These are phyloP conservation scores for Neurospora sp. DNA, from an alignment of 495 filamentous ascomycete genomes.

Conservation along the genomic window DNA sequence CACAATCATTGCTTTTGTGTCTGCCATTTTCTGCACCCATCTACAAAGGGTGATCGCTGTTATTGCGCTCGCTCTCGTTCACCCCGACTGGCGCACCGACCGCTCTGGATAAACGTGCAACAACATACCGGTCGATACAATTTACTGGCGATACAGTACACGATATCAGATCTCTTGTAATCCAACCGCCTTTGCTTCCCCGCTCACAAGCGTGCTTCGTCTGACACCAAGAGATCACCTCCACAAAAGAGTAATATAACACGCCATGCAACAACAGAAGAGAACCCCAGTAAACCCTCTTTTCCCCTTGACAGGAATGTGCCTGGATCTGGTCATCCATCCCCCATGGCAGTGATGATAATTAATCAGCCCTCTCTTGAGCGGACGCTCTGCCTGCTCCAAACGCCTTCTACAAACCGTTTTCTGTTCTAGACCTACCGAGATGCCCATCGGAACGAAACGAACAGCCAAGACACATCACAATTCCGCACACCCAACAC, in stretches of 20 bases:
- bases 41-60: neutral
- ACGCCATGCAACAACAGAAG: neutral
- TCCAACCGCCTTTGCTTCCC: neutral
- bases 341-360: neutral
- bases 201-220: neutral
- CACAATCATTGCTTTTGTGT: neutral
- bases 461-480: neutral
- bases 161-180: neutral
- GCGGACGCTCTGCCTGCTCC: neutral
- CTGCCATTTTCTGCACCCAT: neutral
- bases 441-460: neutral
- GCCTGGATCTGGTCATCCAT: neutral
- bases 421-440: neutral
- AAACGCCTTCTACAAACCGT: neutral
- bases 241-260: neutral
- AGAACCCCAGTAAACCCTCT: neutral
- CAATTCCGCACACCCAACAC: neutral
- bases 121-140: neutral
- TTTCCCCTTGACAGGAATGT: neutral
- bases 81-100: neutral
- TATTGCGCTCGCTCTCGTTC: neutral
- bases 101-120: neutral
- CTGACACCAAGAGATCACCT: neutral
- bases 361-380: neutral
- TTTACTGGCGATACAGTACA: neutral